phyloP scores from a whole-genome alignment of 306 rosid genomes.

The Luffa aegyptiaca region DNA sequence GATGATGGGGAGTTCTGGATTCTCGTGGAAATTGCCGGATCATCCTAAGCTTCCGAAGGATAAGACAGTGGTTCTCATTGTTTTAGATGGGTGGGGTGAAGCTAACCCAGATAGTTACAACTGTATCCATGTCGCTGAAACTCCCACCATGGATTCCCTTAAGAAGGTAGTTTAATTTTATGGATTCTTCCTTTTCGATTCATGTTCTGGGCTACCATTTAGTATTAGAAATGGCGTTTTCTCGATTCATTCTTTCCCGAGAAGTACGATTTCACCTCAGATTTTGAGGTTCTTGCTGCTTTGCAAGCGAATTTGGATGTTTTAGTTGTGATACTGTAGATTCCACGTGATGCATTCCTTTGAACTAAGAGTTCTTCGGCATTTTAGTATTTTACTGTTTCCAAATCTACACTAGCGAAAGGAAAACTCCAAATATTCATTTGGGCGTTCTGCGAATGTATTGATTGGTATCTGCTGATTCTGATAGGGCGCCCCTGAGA shows the following conservation, averaged over 20 bases:
- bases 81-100: slow-evolving; percentile 96
- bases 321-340: background rate
- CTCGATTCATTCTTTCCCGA: no score
- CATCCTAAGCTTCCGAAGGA: slow-evolving; percentile 96
- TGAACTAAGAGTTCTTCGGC: background rate
- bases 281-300: no score
- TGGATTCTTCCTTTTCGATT: background rate
- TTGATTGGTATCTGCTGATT: background rate
- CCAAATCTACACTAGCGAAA: background rate
- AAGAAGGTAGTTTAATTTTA: slow-evolving; percentile 30
- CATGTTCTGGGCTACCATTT: background rate
- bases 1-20: slow-evolving; percentile 55
- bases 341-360: background rate
- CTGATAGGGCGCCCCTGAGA: slow-evolving; percentile 65
- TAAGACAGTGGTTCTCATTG: slow-evolving; percentile 53
- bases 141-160: slow-evolving; percentile 13
- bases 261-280: no score
- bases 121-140: slow-evolving; percentile 75
- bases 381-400: background rate
- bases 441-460: background rate
- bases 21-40: slow-evolving; percentile 66
- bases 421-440: no score
- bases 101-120: slow-evolving; percentile 60
- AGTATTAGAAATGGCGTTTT: no score
- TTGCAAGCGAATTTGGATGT: background rate